These are phyloP conservation scores for Plasmodium coatneyi DNA, from an alignment of 169 alveolate species.

Conservation along the genomic window DNA sequence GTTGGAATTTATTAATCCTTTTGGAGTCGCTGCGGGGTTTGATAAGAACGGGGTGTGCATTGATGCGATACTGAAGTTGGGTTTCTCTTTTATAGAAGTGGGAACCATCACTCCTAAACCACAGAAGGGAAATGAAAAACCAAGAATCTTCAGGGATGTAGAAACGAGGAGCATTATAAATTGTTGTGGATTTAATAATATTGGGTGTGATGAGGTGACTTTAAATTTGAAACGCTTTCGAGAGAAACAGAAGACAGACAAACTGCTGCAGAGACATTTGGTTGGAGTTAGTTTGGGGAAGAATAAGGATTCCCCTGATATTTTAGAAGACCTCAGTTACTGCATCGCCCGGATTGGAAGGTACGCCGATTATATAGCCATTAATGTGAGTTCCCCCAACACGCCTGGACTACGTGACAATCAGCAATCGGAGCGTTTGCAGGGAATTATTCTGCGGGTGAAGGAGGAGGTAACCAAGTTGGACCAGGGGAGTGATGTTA, in stretches of 20 bases:
- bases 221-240: constrained; percentile 79
- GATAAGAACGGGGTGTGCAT: constrained; percentile 89
- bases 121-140: constrained; percentile 89
- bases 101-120: constrained; percentile 89
- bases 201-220: constrained; percentile 84
- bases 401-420: constrained; percentile 88
- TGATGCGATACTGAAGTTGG: constrained; percentile 80
- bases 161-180: constrained; percentile 85
- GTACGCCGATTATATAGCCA: constrained; percentile 87
- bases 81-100: constrained; percentile 90
- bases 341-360: constrained; percentile 82
- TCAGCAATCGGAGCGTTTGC: constrained; percentile 79
- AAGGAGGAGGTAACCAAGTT: constrained; percentile 68
- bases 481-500: neutral
- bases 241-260: constrained; percentile 80
- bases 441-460: constrained; percentile 78
- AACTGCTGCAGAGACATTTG: constrained; percentile 80
- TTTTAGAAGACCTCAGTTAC: constrained; percentile 79
- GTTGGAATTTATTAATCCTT: constrained; percentile 63
- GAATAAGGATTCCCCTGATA: constrained; percentile 81
- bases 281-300: constrained; percentile 90
- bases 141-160: constrained; percentile 85
- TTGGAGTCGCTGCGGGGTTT: constrained; percentile 92
- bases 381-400: constrained; percentile 90
- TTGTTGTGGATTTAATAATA: constrained; percentile 88